Base-by-base conservation (phyloP, 208 protist genomes). In the Leishmania tarentolae region DNA sequence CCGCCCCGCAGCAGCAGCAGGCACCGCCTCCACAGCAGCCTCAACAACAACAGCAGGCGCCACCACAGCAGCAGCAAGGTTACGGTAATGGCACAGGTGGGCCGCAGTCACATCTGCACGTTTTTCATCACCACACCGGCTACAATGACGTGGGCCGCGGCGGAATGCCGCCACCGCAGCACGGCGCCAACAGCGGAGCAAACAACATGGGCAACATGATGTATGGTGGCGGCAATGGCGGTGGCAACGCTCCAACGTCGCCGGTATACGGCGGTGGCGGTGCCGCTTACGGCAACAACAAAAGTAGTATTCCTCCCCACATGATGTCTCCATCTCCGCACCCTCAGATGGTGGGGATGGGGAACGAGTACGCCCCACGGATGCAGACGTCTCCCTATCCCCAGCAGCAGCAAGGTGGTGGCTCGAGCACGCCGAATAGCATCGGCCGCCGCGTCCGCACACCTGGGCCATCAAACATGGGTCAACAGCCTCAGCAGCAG, bases 121-220 rank as follows among this genome's bases (percentile, higher is more conserved):
- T 65, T 31, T 88, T 90, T 68, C 86, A 87, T 35, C 86, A 89
- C 57, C 71, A 83, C 78, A 37, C 76, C 28, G 74, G 79, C 57
- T 83, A 81, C 78, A 78, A 65, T 63, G 85, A 86, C 53, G 81
- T 79, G 46, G 80, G 84, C 44, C 75, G 82, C 81, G 84, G 83
- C 31, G 82, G 80, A 8, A 85, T 83, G 72, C 72, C 75, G 31
- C 83, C 76, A 13, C 83, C 83, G 68, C 83, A 79, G 72, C 83
- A 87, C 65, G 80, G 79, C 47, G 76, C 71, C 47, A 89, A 83
- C 75, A 83, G 84, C 78, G 79, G 74, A 50, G 66, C 80, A 8
- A 86, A 86, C 74, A 86, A 79, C 71, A 76, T 76, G 76, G 82
- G 78, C 71, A 80, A 76, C 76, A 75, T 83, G 79, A 82, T 81